Evolutionary conservation across 2,329 filamentous ascomycete species (phyloP).

Genomic region (Cercospora nicotianae): DNA sequence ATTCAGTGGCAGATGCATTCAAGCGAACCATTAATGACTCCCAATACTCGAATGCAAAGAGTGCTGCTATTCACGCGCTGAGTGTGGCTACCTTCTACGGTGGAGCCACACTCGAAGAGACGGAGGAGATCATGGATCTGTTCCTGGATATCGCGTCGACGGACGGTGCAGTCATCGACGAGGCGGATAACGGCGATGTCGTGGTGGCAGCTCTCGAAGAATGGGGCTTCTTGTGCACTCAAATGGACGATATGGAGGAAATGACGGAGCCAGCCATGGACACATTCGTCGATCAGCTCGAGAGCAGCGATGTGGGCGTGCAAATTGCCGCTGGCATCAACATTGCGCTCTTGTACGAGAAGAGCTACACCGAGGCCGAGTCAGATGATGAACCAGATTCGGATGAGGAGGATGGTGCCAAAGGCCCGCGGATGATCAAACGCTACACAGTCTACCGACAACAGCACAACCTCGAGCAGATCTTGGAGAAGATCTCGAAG

Average conservation of each 20-base stretch:
- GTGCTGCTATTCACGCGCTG: constrained; percentile 71
- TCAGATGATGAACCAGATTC: constrained; percentile 53
- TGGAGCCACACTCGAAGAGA: constrained; percentile 66
- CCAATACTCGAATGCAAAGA: constrained; percentile 63
- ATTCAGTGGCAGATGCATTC: constrained; percentile 58
- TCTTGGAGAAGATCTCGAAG: constrained; percentile 60
- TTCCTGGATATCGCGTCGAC: constrained; percentile 75
- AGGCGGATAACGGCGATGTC: constrained; percentile 67
- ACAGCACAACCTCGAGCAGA: constrained; percentile 60
- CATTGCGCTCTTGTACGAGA: constrained; percentile 81
- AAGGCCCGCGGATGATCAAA: constrained; percentile 52
- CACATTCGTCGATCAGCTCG: constrained; percentile 80
- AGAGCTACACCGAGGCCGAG: constrained; percentile 60
- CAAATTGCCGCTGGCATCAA: constrained; percentile 76
- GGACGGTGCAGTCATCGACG: constrained; percentile 71
- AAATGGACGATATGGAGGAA: constrained; percentile 71
- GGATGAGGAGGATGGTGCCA: constrained; percentile 49
- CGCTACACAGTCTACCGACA: constrained; percentile 68
- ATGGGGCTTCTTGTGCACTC: constrained; percentile 78
- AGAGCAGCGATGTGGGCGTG: constrained; percentile 69
- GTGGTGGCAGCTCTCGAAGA: constrained; percentile 74
- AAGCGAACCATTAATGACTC: constrained; percentile 67
- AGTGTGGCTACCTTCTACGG: constrained; percentile 73
- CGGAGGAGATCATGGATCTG: constrained; percentile 71
- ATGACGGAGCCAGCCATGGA: constrained; percentile 73